phyloP scores from a whole-genome alignment of 2,329 filamentous ascomycete species.

The Monosporascus sp. region DNA sequence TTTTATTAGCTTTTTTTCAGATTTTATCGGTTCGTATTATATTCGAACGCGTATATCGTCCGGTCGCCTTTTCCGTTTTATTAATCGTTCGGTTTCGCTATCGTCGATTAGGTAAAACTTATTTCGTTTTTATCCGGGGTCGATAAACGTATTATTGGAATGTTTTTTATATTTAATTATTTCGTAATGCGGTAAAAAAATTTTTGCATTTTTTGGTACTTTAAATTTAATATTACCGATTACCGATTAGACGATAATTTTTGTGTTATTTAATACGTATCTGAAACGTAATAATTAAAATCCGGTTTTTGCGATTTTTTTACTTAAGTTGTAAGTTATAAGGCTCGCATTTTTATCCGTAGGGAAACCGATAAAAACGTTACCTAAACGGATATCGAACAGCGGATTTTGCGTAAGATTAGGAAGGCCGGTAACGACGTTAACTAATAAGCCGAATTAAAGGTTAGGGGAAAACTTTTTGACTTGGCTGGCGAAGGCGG shows the following conservation, averaged over 20 bases:
- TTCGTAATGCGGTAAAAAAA: slow-evolving; percentile 20
- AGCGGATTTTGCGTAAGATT: slow-evolving; percentile 17
- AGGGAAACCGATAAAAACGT: slow-evolving; percentile 28
- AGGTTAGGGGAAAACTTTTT: slow-evolving; percentile 31
- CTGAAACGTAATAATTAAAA: slow-evolving; percentile 23
- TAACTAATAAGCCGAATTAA: slow-evolving; percentile 32
- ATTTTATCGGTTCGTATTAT: slow-evolving; percentile 31
- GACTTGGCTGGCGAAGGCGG: slow-evolving; percentile 28
- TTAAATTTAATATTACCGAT: slow-evolving; percentile 27
- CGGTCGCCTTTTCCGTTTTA: slow-evolving; percentile 14
- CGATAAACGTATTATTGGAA: slow-evolving; percentile 17
- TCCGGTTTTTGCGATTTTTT: slow-evolving; percentile 20
- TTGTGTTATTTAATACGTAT: slow-evolving; percentile 20
- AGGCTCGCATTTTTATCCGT: slow-evolving; percentile 20
- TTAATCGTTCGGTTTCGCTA: neutral
- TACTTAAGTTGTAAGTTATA: slow-evolving; percentile 29
- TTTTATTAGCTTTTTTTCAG: slow-evolving; percentile 28
- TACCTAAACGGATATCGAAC: slow-evolving; percentile 33
- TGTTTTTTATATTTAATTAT: slow-evolving; percentile 18
- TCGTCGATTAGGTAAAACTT: slow-evolving; percentile 13
- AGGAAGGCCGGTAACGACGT: slow-evolving; percentile 31
- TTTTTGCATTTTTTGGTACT: slow-evolving; percentile 13
- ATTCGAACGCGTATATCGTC: slow-evolving; percentile 20
- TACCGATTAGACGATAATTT: slow-evolving; percentile 27
- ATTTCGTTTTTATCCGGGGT: slow-evolving; percentile 27